Percentiles rank a stretch among this genome's conserved stretches.
phyloP scores from a whole-genome alignment of 2,329 filamentous ascomycete species.

The Elsinoe fawcettii region DNA sequence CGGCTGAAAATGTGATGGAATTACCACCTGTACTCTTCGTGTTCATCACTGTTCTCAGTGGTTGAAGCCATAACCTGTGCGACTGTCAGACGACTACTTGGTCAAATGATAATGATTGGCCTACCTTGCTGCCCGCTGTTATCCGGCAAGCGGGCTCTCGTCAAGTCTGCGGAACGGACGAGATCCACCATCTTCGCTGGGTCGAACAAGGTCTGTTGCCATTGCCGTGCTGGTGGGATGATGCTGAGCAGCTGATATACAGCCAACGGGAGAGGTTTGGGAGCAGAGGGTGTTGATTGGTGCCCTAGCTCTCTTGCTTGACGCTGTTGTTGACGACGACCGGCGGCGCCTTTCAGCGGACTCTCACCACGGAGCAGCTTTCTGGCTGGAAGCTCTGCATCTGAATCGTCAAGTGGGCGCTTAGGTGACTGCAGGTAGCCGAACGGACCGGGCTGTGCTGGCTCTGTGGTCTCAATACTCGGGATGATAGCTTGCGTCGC shows the following conservation, averaged over 20 bases:
- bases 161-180: slow-evolving; percentile 57
- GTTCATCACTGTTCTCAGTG: background rate
- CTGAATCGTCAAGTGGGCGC: slow-evolving; percentile 51
- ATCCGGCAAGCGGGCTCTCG: slow-evolving; percentile 15
- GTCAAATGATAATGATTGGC: slow-evolving; percentile 3
- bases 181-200: slow-evolving; percentile 64
- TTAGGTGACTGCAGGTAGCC: slow-evolving; percentile 37
- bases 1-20: background rate
- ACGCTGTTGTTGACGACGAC: slow-evolving; percentile 67
- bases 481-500: slow-evolving; percentile 5
- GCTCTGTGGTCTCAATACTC: slow-evolving; percentile 15
- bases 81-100: background rate
- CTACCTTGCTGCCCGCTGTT: slow-evolving; percentile 12
- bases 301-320: slow-evolving; percentile 35
- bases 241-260: slow-evolving; percentile 53
- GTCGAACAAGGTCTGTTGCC: slow-evolving; percentile 61
- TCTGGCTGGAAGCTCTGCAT: slow-evolving; percentile 66
- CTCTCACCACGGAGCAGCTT: slow-evolving; percentile 87
- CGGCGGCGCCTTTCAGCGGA: slow-evolving; percentile 83
- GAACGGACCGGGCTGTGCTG: slow-evolving; percentile 19
- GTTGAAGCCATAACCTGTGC: background rate
- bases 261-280: slow-evolving; percentile 20
- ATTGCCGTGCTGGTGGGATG: slow-evolving; percentile 65
- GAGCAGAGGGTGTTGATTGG: slow-evolving; percentile 17
- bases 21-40: background rate